These are phyloP conservation scores for Ogataea trehalophila DNA, from an alignment of 805 yeast genomes.

Conservation along the genomic window DNA sequence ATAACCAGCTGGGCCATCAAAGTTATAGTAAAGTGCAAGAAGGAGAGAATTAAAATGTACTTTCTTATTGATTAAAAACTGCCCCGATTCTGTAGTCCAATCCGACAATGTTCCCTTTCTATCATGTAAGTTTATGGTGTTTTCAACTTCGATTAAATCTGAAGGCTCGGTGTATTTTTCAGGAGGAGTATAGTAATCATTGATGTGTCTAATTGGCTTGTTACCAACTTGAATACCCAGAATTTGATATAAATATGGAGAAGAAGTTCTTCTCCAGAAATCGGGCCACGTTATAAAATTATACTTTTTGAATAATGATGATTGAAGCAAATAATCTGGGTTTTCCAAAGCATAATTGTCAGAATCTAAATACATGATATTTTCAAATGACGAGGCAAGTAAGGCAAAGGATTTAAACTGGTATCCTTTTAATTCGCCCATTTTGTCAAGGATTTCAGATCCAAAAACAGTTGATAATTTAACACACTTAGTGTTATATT, in stretches of 20 bases:
- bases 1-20: slow-evolving; percentile 56
- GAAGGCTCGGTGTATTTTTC: slow-evolving; percentile 6
- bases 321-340: slow-evolving; percentile 32
- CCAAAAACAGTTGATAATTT: slow-evolving; percentile 34
- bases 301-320: slow-evolving; percentile 39
- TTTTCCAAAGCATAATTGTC: slow-evolving; percentile 41
- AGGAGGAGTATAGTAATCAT: slow-evolving; percentile 21
- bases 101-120: slow-evolving; percentile 61
- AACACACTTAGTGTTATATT: slow-evolving; percentile 38
- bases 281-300: slow-evolving; percentile 74
- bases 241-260: slow-evolving; percentile 50
- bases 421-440: slow-evolving; percentile 29
- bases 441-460: slow-evolving; percentile 12
- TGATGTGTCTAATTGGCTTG: slow-evolving; percentile 12
- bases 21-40: slow-evolving; percentile 61
- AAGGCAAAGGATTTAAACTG: slow-evolving; percentile 40
- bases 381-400: slow-evolving; percentile 41
- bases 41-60: slow-evolving; percentile 55
- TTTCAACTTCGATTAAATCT: slow-evolving; percentile 19
- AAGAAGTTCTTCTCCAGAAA: slow-evolving; percentile 66
- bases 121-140: slow-evolving; percentile 46
- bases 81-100: slow-evolving; percentile 66
- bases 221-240: slow-evolving; percentile 30
- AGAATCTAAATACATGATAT: slow-evolving; percentile 41
- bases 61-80: slow-evolving; percentile 52